Conservation (phyloP, 805 yeast species). For the Metschnikowia reukaufii region DNA sequence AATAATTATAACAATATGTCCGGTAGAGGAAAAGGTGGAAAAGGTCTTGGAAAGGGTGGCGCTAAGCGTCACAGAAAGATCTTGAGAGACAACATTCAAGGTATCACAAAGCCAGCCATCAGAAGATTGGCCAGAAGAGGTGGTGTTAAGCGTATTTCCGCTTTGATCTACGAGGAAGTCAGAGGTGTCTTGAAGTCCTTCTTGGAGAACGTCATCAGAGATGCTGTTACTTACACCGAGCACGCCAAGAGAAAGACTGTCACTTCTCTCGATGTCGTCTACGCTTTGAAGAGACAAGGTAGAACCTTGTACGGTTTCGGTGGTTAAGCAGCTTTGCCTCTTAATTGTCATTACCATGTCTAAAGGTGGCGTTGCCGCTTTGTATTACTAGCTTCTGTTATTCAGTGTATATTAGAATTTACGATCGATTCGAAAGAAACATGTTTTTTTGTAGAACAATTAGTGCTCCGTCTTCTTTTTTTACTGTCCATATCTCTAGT, state of each 20-base stretch:
- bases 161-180: conserved; percentile 97
- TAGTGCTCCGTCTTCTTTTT: no score
- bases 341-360: neutral
- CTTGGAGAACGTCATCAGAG: conserved; percentile 97
- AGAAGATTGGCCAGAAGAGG: conserved; percentile 99
- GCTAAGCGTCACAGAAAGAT: conserved; percentile 99
- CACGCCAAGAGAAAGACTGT: conserved; percentile 99
- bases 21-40: conserved; percentile 99
- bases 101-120: conserved; percentile 99
- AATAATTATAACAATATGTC: conserved; percentile 60
- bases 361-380: conserved; percentile 8
- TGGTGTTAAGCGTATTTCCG: conserved; percentile 99
- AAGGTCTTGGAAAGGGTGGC: conserved; percentile 99
- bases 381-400: conserved; percentile 24
- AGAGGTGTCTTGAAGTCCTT: conserved; percentile 95
- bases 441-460: neutral
- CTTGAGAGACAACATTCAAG: conserved; percentile 98
- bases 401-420: conserved; percentile 25
- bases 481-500: no score
- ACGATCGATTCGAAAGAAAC: conserved; percentile 17
- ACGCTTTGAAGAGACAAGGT: conserved; percentile 99
- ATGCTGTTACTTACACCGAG: conserved; percentile 98
- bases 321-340: conserved; percentile 52
- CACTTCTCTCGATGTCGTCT: conserved; percentile 96
- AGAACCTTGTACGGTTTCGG: conserved; percentile 99